These are phyloP conservation scores for Peronospora destructor DNA, from an alignment of 352 stramenopile species.

Conservation along the genomic window DNA sequence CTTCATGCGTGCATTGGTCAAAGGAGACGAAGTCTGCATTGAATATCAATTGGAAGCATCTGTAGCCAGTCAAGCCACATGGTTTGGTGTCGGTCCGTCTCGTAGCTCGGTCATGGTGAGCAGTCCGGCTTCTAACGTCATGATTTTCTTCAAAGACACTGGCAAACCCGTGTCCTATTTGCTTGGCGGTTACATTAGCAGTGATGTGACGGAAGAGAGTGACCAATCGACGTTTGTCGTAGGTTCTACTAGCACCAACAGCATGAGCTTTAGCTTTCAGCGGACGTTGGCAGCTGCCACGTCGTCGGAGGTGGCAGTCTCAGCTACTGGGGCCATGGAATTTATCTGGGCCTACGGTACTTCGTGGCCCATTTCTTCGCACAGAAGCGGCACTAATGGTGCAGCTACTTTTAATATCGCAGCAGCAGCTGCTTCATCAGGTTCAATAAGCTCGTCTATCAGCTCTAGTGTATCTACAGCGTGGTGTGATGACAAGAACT, in stretches of 20 bases:
- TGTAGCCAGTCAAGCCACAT: slow-evolving; percentile 33
- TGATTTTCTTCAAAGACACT: slow-evolving; percentile 54
- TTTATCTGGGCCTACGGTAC: slow-evolving; percentile 74
- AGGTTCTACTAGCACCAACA: slow-evolving; percentile 27
- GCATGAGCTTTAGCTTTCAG: slow-evolving; percentile 69
- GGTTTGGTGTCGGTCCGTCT: slow-evolving; percentile 59
- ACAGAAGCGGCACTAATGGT: slow-evolving; percentile 43
- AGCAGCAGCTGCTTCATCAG: slow-evolving; percentile 12
- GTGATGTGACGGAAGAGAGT: slow-evolving; percentile 35
- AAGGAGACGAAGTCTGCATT: slow-evolving; percentile 54
- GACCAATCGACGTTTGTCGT: slow-evolving; percentile 40
- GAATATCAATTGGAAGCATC: slow-evolving; percentile 49
- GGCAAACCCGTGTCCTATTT: slow-evolving; percentile 39
- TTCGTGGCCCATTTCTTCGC: slow-evolving; percentile 54
- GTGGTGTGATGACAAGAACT: slow-evolving; percentile 63
- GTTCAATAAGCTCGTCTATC: slow-evolving; percentile 20
- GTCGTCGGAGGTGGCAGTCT: slow-evolving; percentile 42
- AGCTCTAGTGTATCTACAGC: slow-evolving; percentile 14
- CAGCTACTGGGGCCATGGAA: slow-evolving; percentile 22
- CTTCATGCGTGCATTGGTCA: slow-evolving; percentile 47
- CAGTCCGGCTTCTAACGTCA: slow-evolving; percentile 55
- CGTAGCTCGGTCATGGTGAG: slow-evolving; percentile 52
- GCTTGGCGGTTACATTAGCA: slow-evolving; percentile 44
- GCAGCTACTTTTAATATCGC: slow-evolving; percentile 47
- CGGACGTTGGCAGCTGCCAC: slow-evolving; percentile 46